Base-by-base conservation (phyloP, 2,329 filamentous ascomycete genomes). In the Phialophora macrospora region DNA sequence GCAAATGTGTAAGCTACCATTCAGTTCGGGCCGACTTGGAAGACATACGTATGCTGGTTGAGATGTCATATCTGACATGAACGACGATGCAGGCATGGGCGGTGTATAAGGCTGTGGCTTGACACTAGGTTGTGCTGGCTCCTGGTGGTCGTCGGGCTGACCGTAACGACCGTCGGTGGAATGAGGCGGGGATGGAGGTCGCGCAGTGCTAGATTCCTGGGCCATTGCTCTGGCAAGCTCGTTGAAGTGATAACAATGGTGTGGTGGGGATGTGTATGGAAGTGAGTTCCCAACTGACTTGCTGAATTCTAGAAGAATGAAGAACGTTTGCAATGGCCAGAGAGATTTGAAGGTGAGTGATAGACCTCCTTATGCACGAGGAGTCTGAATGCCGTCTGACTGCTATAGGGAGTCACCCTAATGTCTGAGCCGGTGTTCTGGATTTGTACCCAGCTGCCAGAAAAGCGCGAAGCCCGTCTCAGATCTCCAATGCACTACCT, bases 171-270 rank as follows among this genome's bases (percentile, higher is more conserved):
- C 70, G 51, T 70, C 69, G 28, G n/a, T 48, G 26, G 71, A 73
- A 55, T 65, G 70, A 63, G 69, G 69, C 30, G 71, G 69, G 17
- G 70, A 71, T 22, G 65, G 69, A 17, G 68, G 67, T 32, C 60
- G 66, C 17, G 28, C 48, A n/a, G 63, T 64, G 44, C 49, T 34
- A 44, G 64, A 51, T 41, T 57, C 44, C 46, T 64, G 49, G 26
- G 54, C 54, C 65, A 67, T 72, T 63, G 62, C 48, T 60, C 41
- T 55, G 54, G 60, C 38, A 32, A 61, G 55, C 17, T 44, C 20
- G 32, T 60, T 30, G n/a, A 22, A 26, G 24, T 34, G 51, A 24
- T 52, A 41, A 55, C 26, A 32, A n/a, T 30, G 38, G 22, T 26
- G 52, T 26, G n/a, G 6, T 56, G 44, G 44, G 11, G 44, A 24